Evolutionary conservation across 257 asterid species (phyloP), one percentile per base, ranked within the genome.

Genomic region (Solanum phureja): DNA sequence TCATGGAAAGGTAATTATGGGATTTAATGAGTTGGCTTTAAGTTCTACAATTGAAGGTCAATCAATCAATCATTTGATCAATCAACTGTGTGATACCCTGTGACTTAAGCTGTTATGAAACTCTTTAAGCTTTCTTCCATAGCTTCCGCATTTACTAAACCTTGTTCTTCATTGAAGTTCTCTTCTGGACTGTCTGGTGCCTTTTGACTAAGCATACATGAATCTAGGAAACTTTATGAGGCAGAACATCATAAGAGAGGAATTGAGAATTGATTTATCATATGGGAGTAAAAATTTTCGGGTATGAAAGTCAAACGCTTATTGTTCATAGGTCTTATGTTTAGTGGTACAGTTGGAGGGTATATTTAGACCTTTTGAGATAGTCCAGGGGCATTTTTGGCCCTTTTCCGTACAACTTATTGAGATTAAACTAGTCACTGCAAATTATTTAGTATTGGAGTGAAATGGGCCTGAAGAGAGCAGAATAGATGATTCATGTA

Each of bases 1-100:
- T 89, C 99, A 97, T 90, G 99, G 99, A 90, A 95, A 97, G 98
- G 99, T 96, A 89, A 88, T 81, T 37, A 88, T 89, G 44, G 86
- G 29, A 82, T 42, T 86, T 72, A 16, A 33, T 56, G 62, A 69
- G 66, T 35, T 82, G 23, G 27, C 75, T 46, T 87, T 90, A 23
- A 87, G 52, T 86, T 62, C 87, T n/a, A 44, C 79, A 83, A 87
- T 73, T 72, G 52, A 34, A 16, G 46, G 83, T 77, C 88, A 71
- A 34, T 64, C 69, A 64, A 62, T 76, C 79, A 19, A 37, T 74
- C 42, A 38, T 23, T 23, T 40, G 58, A 38, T 76, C 83, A 76
- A 76, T 76, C 58, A 40, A 42, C 58, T 40, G 84, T 76, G 60
- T 76, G 60, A 76, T 76, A 49, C 18, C 83, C 9, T n/a, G 19